Percentiles rank a stretch among this genome's conserved stretches.
phyloP scores from a whole-genome alignment of 176 grass and related monocot species.

The Cymbopogon citratus region DNA sequence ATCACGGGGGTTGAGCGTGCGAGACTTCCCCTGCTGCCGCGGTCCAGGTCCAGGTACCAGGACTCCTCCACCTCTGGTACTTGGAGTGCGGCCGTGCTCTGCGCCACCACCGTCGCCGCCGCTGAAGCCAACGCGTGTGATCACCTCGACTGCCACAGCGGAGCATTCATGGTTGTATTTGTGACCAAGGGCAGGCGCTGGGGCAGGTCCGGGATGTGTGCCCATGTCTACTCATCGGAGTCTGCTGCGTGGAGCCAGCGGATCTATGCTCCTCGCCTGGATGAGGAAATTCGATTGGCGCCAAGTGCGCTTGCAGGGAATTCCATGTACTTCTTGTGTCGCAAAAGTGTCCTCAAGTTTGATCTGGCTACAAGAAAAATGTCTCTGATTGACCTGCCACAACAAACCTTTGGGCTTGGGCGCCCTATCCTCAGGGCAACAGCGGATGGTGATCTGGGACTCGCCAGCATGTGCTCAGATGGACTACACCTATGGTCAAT shows the following conservation, averaged over 20 bases:
- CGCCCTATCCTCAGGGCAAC: too few species aligned
- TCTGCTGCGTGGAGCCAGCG: neutral
- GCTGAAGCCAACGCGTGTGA: neutral
- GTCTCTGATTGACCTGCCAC: neutral
- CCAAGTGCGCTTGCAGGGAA: neutral
- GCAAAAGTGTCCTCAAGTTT: neutral
- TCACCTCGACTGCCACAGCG: neutral
- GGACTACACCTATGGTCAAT: neutral
- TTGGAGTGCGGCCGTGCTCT: slow-evolving; percentile 12
- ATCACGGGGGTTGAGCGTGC: neutral
- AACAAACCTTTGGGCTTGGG: neutral
- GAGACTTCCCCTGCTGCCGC: neutral
- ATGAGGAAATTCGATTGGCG: accelerated
- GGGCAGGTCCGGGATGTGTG: neutral
- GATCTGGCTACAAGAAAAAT: neutral
- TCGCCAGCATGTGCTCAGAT: neutral
- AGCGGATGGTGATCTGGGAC: neutral
- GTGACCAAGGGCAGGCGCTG: neutral
- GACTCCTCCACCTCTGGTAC: too few species aligned
- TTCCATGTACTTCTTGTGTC: neutral
- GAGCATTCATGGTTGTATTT: neutral
- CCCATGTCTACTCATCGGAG: neutral
- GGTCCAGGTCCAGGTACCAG: too few species aligned
- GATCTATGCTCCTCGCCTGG: neutral
- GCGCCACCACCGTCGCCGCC: neutral